A percentile compares a stretch with the other conserved stretches of the same genome.
phyloP scores from a whole-genome alignment of 345 rosid species.

The Sisymbrium irio region DNA sequence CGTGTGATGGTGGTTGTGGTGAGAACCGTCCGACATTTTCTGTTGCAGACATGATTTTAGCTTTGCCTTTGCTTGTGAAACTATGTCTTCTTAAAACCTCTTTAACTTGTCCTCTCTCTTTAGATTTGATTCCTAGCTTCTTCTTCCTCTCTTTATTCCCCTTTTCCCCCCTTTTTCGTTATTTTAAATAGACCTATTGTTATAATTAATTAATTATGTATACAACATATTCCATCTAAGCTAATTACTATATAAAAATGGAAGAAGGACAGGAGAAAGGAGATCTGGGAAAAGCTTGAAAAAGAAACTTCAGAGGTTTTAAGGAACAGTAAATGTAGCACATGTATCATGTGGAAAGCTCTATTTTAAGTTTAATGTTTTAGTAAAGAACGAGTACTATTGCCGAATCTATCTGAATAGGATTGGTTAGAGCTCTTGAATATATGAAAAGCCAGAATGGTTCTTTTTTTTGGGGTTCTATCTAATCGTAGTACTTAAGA shows the following conservation, averaged over 20 bases:
- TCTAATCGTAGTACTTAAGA: not conserved
- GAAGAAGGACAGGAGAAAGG: constrained; percentile 10
- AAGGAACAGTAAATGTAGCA: constrained; percentile 2
- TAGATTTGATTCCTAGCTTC: constrained; percentile 36
- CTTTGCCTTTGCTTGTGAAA: constrained; percentile 39
- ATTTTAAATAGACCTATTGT: not conserved
- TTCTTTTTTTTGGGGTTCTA: not conserved
- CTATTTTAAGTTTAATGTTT: not conserved
- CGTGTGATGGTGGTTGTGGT: constrained; percentile 23
- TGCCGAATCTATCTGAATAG: not conserved
- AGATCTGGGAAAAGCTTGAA: constrained; percentile 22
- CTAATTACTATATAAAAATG: not conserved
- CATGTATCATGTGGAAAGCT: constrained; percentile 12
- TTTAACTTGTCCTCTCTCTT: constrained; percentile 24
- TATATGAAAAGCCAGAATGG: not conserved
- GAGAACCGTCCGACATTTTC: constrained; percentile 36
- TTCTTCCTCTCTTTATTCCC: not conserved
- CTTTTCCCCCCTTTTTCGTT: not conserved
- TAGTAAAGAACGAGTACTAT: not conserved
- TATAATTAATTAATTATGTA: not conserved
- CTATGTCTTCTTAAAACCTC: constrained; percentile 28
- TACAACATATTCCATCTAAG: constrained; percentile 10
- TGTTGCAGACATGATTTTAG: constrained; percentile 30
- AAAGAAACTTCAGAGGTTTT: constrained; percentile 24
- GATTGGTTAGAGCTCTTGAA: not conserved